Evolutionary conservation across 495 filamentous ascomycete species (phyloP), one percentile per base, ranked within the genome.

Genomic region (Annulohypoxylon nitens): DNA sequence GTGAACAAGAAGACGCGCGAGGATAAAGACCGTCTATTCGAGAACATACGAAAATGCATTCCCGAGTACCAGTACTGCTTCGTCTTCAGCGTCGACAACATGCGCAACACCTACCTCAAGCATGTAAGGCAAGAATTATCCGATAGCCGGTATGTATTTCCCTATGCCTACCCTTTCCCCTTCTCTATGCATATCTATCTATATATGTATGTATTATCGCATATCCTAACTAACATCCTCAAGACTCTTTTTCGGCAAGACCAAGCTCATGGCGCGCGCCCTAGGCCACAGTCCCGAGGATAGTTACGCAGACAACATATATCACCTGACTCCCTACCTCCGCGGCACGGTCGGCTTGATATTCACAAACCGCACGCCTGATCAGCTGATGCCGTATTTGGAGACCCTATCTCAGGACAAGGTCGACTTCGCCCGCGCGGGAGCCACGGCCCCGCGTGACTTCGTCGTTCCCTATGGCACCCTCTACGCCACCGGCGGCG

Each of bases 161-260:
- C 23, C 50, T 33, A 6, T 33, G 9, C 3, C 23, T 50, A 39
- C 37, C 37, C 37, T 39, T 11, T 47, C 43, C 14, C 43, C 6
- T 6, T 47, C 43, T n/a, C 43, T 7, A 6, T 6, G 2, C 30
- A 6, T 6, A 47, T 12, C 34, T 14, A n/a, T 33, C 11, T 6
- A 30, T 6, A 30, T 6, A 30, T 26, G 3, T 26, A 16, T 33
- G 11, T 33, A 14, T 33, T 30, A 26, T 7, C 23, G 0, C 20
- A 12, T 18, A 11, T 53, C 25, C 23, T 53, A 53, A 30, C 23
- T 43, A 25, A 53, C 4, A 11, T 5, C 26, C 26, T 55, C 64
- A 94, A 94, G 95, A 68, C 80, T 99, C 79, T 98, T 98, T 89
- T 98, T 98, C 81, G 96, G 96, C 81, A 98, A 98, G 82, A 98